Evolutionary conservation across 208 protist species (phyloP), one percentile per base, ranked within the genome.

Genomic region (Trypanosoma scelopori): DNA sequence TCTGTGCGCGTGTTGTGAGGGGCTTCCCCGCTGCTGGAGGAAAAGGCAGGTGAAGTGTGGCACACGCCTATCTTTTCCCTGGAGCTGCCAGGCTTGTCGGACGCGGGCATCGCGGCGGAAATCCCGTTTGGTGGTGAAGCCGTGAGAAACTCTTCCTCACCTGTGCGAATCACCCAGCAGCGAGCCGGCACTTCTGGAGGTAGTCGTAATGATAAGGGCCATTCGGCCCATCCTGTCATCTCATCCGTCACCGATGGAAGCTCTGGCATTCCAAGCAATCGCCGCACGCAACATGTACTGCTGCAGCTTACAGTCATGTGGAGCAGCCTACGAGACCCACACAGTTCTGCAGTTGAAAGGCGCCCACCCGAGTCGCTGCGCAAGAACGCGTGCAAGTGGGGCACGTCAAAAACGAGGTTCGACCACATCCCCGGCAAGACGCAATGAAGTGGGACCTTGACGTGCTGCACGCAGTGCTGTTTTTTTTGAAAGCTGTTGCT

Each of bases 351-450:
- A 0, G 12, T 27, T 16, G 49, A 35, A 28, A 50, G n/a, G 15
- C 43, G 48, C 28, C 61, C 51, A 20, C 41, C 69, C 5, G 60
- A 61, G 4, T 53, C 51, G 12, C 37, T 20, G 28, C 48, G 70
- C 27, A 83, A 74, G 1, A 53, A 15, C 3, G 70, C 69, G 49
- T 87, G 49, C 3, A 92, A 62, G 15, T 39, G 41, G 5, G 77
- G 71, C 0, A 90, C 58, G 43, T 91, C 83, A 3, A 91, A 64
- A 41, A 81, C 86, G n/a, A 91, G 65, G 55, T 88, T 84, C 53
- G 71, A 61, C 87, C 87, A 93, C 61, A 79, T 66, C 6, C 82
- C 80, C 9, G 67, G 71, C 6, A 55, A 56, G 15, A 84, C 56
- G 56, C 82, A 85, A 12, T 55, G 71, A 48, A 92, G 55, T 13